Evolutionary conservation across 805 yeast species (phyloP).

Genomic region (Monosporozyma unispora): DNA sequence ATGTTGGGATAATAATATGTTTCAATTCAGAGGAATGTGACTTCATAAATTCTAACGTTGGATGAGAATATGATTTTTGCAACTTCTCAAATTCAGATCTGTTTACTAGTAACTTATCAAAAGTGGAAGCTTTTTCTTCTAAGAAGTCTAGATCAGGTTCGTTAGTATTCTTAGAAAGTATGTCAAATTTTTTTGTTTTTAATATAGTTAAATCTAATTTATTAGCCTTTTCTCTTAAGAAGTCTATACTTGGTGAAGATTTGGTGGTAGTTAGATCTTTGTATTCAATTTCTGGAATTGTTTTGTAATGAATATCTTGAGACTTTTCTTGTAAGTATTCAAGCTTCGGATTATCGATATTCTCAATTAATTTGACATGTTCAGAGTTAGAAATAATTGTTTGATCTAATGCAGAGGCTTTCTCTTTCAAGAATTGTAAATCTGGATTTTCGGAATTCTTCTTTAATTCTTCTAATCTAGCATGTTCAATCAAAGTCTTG

Average conservation of each 20-base stretch:
- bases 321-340: slow-evolving; percentile 11
- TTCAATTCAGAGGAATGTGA: background rate
- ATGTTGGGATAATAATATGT: background rate
- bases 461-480: slow-evolving; percentile 8
- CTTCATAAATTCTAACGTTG: slow-evolving; percentile 13
- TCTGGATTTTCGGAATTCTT: slow-evolving; percentile 11
- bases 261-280: background rate
- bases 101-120: background rate
- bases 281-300: background rate
- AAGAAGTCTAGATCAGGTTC: background rate
- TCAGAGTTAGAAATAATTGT: slow-evolving; percentile 15
- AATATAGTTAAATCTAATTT: background rate
- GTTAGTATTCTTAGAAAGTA: slow-evolving; percentile 2
- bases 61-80: background rate
- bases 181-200: background rate
- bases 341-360: slow-evolving; percentile 9
- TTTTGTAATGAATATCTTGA: background rate
- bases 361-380: slow-evolving; percentile 7
- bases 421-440: slow-evolving; percentile 4
- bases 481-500: background rate
- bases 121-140: background rate
- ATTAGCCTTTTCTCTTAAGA: slow-evolving; percentile 9
- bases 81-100: background rate
- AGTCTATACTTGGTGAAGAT: slow-evolving; percentile 2
- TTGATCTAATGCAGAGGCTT: slow-evolving; percentile 15